phyloP scores from a whole-genome alignment of 371 early-diverging fungal genomes.

The Thermomucor indicae-seudaticae region DNA sequence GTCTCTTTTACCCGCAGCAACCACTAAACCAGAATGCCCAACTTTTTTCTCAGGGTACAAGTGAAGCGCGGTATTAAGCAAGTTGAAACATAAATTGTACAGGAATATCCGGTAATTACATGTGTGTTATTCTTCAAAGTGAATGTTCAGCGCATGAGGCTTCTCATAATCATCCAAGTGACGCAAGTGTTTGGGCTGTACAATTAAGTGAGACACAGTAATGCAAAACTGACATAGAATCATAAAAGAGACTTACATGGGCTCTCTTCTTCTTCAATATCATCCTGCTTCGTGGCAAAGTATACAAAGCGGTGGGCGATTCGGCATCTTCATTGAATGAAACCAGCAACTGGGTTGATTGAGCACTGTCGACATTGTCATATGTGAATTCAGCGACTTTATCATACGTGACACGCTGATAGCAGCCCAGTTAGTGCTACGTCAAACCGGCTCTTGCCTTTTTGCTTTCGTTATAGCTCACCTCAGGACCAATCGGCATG shows the following conservation, averaged over 20 bases:
- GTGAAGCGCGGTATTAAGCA: no score
- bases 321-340: slow-evolving; percentile 23
- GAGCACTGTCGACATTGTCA: slow-evolving; percentile 26
- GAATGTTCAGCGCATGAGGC: no score
- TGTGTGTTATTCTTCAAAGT: no score
- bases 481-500: background rate
- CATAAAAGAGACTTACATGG: slow-evolving; percentile 31
- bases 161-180: no score
- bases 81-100: no score
- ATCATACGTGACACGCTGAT: slow-evolving; percentile 26
- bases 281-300: slow-evolving; percentile 35
- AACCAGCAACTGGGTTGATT: slow-evolving; percentile 24
- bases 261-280: slow-evolving; percentile 39
- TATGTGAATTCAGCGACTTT: slow-evolving; percentile 43
- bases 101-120: no score
- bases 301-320: slow-evolving; percentile 21
- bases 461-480: slow-evolving; percentile 6
- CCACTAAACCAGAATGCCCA: no score
- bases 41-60: no score
- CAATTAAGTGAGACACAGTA: no score
- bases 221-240: no score
- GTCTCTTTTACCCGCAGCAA: no score
- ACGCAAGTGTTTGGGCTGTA: no score
- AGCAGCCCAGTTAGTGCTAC: background rate
- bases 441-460: background rate